Conservation (phyloP, 805 yeast genomes). For the Candida tibetensis region DNA sequence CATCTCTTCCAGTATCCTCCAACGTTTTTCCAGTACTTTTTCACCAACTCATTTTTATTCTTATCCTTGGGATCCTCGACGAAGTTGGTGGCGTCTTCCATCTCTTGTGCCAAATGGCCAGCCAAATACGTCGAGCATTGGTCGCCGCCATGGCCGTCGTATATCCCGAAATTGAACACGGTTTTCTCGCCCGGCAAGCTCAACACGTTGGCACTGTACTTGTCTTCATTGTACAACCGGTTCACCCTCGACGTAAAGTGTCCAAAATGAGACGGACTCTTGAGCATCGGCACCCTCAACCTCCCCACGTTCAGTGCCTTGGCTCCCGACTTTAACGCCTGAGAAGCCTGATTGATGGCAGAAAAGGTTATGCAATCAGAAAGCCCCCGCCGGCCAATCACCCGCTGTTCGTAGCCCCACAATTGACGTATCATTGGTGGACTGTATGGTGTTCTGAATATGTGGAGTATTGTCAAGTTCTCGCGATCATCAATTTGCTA, state of each 20-base stretch:
- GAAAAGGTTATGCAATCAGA: conserved; percentile 33
- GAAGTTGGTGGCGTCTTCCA: conserved; percentile 45
- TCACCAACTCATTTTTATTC: conserved; percentile 41
- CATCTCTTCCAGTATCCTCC: conserved; percentile 89
- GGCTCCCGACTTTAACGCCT: too few relatives aligned
- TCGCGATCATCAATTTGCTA: too few relatives aligned
- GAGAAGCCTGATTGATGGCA: conserved; percentile 18
- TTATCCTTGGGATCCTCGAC: conserved; percentile 21
- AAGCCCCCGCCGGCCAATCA: too few relatives aligned
- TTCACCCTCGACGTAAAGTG: conserved; percentile 75
- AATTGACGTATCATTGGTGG: too few relatives aligned
- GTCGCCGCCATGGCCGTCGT: conserved; percentile 94
- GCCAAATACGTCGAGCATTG: conserved; percentile 65
- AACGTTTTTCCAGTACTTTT: conserved; percentile 54
- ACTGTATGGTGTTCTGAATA: too few relatives aligned
- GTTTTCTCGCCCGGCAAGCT: conserved; percentile 22
- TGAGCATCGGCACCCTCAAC: conserved; percentile 54
- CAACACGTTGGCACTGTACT: conserved; percentile 63
- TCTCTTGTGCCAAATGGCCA: conserved; percentile 47
- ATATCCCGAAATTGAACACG: conserved; percentile 66
- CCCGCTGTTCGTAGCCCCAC: too few relatives aligned
- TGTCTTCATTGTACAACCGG: conserved; percentile 78
- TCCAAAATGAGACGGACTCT: conserved; percentile 75
- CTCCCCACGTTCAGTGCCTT: conserved; percentile 18
- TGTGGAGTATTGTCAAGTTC: too few relatives aligned